Evolutionary conservation across 2,329 filamentous ascomycete genomes (phyloP).

Genomic region (Pseudopithomyces maydicus): DNA sequence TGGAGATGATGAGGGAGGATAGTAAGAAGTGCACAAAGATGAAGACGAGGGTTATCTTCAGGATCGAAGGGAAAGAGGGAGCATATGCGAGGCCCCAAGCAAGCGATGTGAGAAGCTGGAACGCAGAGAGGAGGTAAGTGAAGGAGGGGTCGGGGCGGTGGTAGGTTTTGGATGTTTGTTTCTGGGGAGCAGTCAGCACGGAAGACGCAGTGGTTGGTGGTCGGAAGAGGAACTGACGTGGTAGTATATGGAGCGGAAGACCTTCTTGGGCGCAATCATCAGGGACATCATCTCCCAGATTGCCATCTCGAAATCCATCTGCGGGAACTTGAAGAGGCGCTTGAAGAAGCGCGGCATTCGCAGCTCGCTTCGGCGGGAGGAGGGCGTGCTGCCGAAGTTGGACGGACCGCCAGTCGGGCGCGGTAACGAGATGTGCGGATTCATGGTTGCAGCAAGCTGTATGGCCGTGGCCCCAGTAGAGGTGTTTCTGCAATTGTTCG

Average conservation of each 20-base stretch:
- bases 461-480: background rate
- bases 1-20: slow-evolving; percentile 63
- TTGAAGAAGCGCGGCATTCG: slow-evolving; percentile 72
- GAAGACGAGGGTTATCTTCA: slow-evolving; percentile 55
- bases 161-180: slow-evolving; percentile 69
- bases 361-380: slow-evolving; percentile 57
- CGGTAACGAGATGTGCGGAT: slow-evolving; percentile 64
- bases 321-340: slow-evolving; percentile 72
- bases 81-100: slow-evolving; percentile 65
- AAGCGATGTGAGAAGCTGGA: slow-evolving; percentile 58
- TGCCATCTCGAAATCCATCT: slow-evolving; percentile 77
- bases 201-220: background rate
- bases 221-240: slow-evolving; percentile 54
- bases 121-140: slow-evolving; percentile 71
- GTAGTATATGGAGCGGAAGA: slow-evolving; percentile 73
- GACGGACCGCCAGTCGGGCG: slow-evolving; percentile 60
- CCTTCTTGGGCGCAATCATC: slow-evolving; percentile 71
- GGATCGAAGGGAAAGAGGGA: slow-evolving; percentile 47
- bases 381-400: slow-evolving; percentile 58
- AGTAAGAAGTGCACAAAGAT: slow-evolving; percentile 66
- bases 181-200: slow-evolving; percentile 46
- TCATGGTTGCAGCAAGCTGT: slow-evolving; percentile 49
- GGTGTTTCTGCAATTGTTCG: background rate
- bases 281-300: slow-evolving; percentile 74
- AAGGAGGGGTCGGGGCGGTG: slow-evolving; percentile 72